Evolutionary conservation across 202 grass and related monocot species (phyloP).

Genomic region (Panicum virgatum): DNA sequence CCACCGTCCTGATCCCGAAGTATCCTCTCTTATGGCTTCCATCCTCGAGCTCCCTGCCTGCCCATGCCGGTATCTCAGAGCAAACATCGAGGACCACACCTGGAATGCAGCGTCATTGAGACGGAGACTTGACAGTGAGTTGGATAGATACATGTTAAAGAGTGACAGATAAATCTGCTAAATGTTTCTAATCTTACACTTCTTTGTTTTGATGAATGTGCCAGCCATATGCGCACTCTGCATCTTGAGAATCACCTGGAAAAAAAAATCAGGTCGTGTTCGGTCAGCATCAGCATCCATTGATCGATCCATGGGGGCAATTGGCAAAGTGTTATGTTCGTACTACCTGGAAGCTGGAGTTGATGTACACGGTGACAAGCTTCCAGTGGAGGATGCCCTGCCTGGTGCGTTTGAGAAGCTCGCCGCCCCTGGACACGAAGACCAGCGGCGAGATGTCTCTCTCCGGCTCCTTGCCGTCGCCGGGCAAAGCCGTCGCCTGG

Average conservation of each 20-base stretch:
- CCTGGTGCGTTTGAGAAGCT: slow-evolving; percentile 92
- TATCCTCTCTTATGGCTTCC: slow-evolving; percentile 62
- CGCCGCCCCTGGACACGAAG: slow-evolving; percentile 74
- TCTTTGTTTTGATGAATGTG: slow-evolving; percentile 89
- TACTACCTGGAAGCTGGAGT: slow-evolving; percentile 66
- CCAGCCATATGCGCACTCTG: slow-evolving; percentile 89
- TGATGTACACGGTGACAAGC: slow-evolving; percentile 69
- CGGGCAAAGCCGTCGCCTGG: slow-evolving; percentile 51
- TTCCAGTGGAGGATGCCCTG: slow-evolving; percentile 98
- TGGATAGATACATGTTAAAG: not conserved
- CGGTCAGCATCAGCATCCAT: not conserved
- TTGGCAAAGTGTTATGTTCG: not conserved
- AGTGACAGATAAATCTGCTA: not conserved
- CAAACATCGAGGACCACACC: slow-evolving; percentile 66
- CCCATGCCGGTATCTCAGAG: slow-evolving; percentile 68
- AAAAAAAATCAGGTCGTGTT: not conserved
- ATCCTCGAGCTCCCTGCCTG: slow-evolving; percentile 77
- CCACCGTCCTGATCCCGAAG: slow-evolving; percentile 72
- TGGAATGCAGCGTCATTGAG: slow-evolving; percentile 34
- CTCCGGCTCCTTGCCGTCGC: slow-evolving; percentile 49
- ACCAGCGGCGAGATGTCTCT: slow-evolving; percentile 56
- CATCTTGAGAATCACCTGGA: slow-evolving; percentile 80
- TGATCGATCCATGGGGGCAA: not conserved
- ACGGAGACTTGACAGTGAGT: not conserved
- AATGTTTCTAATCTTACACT: slow-evolving; percentile 52